A percentile compares a stretch with the other conserved stretches of the same genome.
phyloP scores from a whole-genome alignment of 2,329 filamentous ascomycete genomes.

The Lojkania enalia region DNA sequence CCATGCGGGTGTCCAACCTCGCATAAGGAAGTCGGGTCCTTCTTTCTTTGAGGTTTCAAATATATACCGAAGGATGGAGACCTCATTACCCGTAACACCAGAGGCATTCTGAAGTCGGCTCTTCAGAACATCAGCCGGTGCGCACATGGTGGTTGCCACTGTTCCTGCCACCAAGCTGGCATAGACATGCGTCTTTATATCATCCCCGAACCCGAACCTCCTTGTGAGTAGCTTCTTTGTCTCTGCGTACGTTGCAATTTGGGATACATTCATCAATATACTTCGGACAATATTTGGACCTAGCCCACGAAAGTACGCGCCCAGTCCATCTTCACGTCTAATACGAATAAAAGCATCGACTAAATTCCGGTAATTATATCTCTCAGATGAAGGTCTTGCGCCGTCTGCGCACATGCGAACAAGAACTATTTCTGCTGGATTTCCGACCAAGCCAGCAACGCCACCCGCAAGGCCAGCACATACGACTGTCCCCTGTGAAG shows the following conservation, averaged over 20 bases:
- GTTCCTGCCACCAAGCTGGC: constrained; percentile 51
- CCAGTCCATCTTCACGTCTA: constrained; percentile 46
- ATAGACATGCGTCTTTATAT: constrained; percentile 47
- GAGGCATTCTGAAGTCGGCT: constrained; percentile 47
- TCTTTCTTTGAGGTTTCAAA: constrained; percentile 43
- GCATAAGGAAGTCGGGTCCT: constrained; percentile 51
- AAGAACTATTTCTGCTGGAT: constrained; percentile 50
- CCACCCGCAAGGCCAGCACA: constrained; percentile 49
- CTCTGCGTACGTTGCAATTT: constrained; percentile 47
- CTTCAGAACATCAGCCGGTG: constrained; percentile 52
- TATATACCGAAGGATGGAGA: constrained; percentile 44
- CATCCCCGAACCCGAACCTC: constrained; percentile 35
- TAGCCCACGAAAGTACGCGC: constrained; percentile 46
- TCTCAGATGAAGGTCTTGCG: constrained; percentile 42
- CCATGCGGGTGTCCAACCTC: constrained; percentile 54
- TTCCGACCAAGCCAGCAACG: constrained; percentile 51
- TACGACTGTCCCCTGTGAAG: constrained; percentile 41
- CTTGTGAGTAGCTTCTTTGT: constrained; percentile 5
- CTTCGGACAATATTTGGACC: constrained; percentile 49
- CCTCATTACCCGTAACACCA: constrained; percentile 10
- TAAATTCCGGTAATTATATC: constrained; percentile 48
- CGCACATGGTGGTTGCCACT: constrained; percentile 52
- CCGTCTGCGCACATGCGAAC: constrained; percentile 54
- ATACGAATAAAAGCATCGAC: constrained; percentile 41
- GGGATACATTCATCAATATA: constrained; percentile 53